phyloP scores from a whole-genome alignment of 345 rosid genomes.

The Lepidium sativum region DNA sequence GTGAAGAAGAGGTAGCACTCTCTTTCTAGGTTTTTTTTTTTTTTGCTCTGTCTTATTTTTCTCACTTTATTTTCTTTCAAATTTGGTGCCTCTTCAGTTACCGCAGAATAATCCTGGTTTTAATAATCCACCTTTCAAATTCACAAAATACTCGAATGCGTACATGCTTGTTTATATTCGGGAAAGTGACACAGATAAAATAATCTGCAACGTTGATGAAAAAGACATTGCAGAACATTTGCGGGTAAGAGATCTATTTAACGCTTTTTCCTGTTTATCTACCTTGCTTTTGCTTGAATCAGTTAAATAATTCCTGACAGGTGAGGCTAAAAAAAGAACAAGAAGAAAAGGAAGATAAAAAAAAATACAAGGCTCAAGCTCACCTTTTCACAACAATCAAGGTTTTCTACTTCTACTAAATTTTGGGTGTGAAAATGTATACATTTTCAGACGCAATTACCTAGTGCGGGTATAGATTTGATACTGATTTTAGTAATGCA shows the following conservation, averaged over 20 bases:
- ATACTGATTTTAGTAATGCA: constrained; percentile 7
- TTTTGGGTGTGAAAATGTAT: not conserved
- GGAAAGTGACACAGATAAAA: constrained; percentile 90
- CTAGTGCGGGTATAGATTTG: not conserved
- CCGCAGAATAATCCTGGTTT: constrained; percentile 94
- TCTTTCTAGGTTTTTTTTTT: constrained; percentile 2
- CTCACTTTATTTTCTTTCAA: constrained; percentile 6
- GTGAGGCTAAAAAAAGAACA: constrained; percentile 90
- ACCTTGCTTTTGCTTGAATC: constrained; percentile 9
- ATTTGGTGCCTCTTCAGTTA: constrained; percentile 38
- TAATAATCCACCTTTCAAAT: constrained; percentile 83
- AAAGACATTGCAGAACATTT: constrained; percentile 97
- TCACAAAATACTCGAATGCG: constrained; percentile 96
- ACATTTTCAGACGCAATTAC: not conserved
- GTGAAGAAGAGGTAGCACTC: constrained; percentile 92
- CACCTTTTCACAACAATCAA: constrained; percentile 91
- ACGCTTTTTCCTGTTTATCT: not conserved
- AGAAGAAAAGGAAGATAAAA: constrained; percentile 84
- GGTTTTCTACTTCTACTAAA: constrained; percentile 34
- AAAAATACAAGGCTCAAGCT: constrained; percentile 86
- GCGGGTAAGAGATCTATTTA: constrained; percentile 46
- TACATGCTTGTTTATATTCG: constrained; percentile 98
- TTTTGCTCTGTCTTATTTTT: constrained; percentile 4
- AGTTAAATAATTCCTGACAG: constrained; percentile 36
- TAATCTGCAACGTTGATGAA: constrained; percentile 92